Base-by-base conservation (phyloP, 2,329 filamentous ascomycete genomes). In the Paecilomyces variotii region DNA sequence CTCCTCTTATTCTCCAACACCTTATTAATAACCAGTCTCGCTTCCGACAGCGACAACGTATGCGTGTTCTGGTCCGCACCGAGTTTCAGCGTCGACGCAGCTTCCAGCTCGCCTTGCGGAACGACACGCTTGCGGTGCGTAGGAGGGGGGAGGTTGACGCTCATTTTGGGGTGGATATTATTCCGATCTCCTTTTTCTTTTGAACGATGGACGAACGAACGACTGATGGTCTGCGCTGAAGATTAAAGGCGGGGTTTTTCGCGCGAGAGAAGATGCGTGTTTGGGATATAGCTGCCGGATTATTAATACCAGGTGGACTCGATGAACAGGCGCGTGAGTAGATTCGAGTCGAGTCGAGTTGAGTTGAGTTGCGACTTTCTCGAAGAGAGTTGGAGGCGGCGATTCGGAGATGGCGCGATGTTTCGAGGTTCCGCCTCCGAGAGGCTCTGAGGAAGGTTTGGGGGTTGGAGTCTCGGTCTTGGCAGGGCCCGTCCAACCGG, bases 51-150 rank as follows among this genome's bases (percentile, higher is more conserved):
- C 53, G 92, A 96, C 62, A 99, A 82, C 4, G 92, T 93, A 72
- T 94, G 91, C 64, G 95, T 91, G 70, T 93, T 82, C 67, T 95
- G 86, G 77, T 97, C 97, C 72, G 97, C 93, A 77, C 94, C 94
- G 10, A 99, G 88, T 73, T 88, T 89, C 63, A 97, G 85, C 57
- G 86, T 85, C 6, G 84, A 80, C 55, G 88, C 86, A 26, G 93
- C 92, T 78, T 97, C 91, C 75, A 97, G 93, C 73, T 96, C 92
- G 71, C 72, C 72, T 60, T 77, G 74, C 1, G 75, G 74, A 25
- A 74, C 64, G 39, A 68, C 66, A 64, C 75, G 74, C 62, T 76
- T 74, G 69, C 75, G 75, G 60, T 76, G 72, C 1, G 72, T 74
- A 3, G 70, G 56, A n/a, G 72, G 68, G 62, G 69, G 70, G 0